Evolutionary conservation across 1,284 basidiomycete species (phyloP), one percentile per base, ranked within the genome.

Genomic region (Melampsora abietis-canadensis): DNA sequence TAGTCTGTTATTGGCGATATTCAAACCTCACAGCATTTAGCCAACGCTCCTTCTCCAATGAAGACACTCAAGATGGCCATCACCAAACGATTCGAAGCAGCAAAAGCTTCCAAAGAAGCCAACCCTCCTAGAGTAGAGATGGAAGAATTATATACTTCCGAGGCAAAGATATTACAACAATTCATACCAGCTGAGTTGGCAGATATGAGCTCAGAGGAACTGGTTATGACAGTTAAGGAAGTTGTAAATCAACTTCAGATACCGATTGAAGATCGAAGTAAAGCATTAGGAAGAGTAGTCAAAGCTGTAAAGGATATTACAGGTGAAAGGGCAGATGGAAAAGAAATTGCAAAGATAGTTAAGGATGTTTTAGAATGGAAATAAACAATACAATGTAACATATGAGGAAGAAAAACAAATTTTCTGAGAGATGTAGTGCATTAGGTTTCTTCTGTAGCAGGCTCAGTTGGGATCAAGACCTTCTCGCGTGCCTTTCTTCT

Each of bases 401-500:
- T 54, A n/a, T n/a, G n/a, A n/a, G 34, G 8, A 34, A 8, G 34
- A 34, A 34, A 34, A 34, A 34, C 8, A 34, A 34, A 8, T 34
- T 34, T 34, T 51, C 15, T 51, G 48, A 51, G 4, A 14, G 15
- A 51, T 51, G 15, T 54, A 6, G 17, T 21, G 14, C 6, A 54
- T 54, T n/a, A n/a, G 24, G 24, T 21, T 14, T 21, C 51, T 54
- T 27, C 12, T 27, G 19, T 6, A 54, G 2, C 21, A 8, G 51
- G 2, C 51, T 21, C 51, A n/a, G 59, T 27, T 10, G 31, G 31
- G 19, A 31, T 34, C 12, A 27, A 34, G 3, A 61, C 7, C 24
- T 27, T 17, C 34, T 73, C 31, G 1, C 70, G 48, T 34, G 66
- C 65, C 19, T 63, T 44, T 54, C 66, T 67, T 37, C 73, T 54